Evolutionary conservation across 305 asterid genomes (phyloP), one percentile per base, ranked within the genome.

Genomic region (Ruellia speciosa): DNA sequence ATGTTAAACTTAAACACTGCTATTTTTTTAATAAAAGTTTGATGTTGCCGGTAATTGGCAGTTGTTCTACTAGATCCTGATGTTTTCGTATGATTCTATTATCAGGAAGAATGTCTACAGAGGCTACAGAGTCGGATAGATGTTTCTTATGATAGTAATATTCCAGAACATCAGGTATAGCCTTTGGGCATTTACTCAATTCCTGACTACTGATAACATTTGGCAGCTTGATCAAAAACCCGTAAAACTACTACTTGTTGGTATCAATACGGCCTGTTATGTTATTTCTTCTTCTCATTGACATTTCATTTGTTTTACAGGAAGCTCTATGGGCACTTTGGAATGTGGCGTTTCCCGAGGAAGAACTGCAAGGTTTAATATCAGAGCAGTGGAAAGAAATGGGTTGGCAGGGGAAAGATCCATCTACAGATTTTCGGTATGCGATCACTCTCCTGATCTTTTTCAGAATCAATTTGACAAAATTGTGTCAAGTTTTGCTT

Each of bases 381-480:
- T 88, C 99, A 50, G 99, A 93, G 62, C 97, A 89, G 77, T 93
- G 99, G 99, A 93, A 93, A 72, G 96, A 89, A 72, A 93, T 93
- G 99, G 99, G 99, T 70, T 93, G 99, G 99, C 99, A 93, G 76
- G 99, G 99, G 57, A 93, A 93, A 85, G 99, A 93, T 77, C 99
- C 99, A 33, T 84, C 99, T 33, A 93, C 99, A 63, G 99, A 93
- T 80, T 93, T 93, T 72, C 76, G 99, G 99, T 87, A 74, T 45
- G 49, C 46, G 64, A 64, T 49, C 67, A 52, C 33, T 64, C 55
- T 58, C 55, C 59, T 66, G 16, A 46, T 47, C 35, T 49, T 63
- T 48, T 58, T 33, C 54, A 47, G 18, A 49, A 50, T 56, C 45
- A 31, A 43, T 70, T 63, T 66, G 61, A 70, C 64, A 61, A 58